Percentiles rank a stretch among this genome's conserved stretches.
Evolutionary conservation across 345 rosid species (phyloP).

Genomic region (Theobroma cacao): DNA sequence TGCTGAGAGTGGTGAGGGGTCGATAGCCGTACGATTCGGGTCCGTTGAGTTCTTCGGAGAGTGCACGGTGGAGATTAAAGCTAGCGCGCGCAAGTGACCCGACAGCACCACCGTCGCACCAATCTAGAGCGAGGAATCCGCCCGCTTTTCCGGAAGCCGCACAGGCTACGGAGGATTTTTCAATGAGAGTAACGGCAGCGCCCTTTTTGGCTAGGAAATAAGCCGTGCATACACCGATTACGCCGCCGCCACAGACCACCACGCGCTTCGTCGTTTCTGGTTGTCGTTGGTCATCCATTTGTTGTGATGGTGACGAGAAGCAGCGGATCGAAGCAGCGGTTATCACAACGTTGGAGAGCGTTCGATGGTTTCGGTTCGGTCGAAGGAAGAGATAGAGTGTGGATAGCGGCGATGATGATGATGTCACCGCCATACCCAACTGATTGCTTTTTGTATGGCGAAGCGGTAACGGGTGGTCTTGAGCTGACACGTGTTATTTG

Average conservation of each 20-base stretch:
- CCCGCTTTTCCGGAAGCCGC: slow-evolving; percentile 93
- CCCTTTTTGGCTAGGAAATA: slow-evolving; percentile 76
- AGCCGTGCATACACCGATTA: slow-evolving; percentile 87
- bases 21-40: slow-evolving; percentile 73
- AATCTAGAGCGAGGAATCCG: slow-evolving; percentile 84
- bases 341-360: neutral
- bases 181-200: slow-evolving; percentile 67
- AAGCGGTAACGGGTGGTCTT: no score
- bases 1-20: slow-evolving; percentile 58
- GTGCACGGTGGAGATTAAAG: slow-evolving; percentile 80
- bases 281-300: slow-evolving; percentile 26
- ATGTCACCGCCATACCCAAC: slow-evolving; percentile 23
- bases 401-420: neutral
- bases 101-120: slow-evolving; percentile 81
- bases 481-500: slow-evolving; percentile 19
- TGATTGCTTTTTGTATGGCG: neutral
- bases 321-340: slow-evolving; percentile 14
- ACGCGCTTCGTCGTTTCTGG: slow-evolving; percentile 32
- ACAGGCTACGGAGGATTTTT: slow-evolving; percentile 76
- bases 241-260: slow-evolving; percentile 76
- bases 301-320: slow-evolving; percentile 18
- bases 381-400: neutral
- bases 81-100: slow-evolving; percentile 68
- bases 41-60: slow-evolving; percentile 72
- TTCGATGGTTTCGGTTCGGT: neutral